Conservation (phyloP, 2,329 filamentous ascomycete species). For the Basipetospora chlamydospora region DNA sequence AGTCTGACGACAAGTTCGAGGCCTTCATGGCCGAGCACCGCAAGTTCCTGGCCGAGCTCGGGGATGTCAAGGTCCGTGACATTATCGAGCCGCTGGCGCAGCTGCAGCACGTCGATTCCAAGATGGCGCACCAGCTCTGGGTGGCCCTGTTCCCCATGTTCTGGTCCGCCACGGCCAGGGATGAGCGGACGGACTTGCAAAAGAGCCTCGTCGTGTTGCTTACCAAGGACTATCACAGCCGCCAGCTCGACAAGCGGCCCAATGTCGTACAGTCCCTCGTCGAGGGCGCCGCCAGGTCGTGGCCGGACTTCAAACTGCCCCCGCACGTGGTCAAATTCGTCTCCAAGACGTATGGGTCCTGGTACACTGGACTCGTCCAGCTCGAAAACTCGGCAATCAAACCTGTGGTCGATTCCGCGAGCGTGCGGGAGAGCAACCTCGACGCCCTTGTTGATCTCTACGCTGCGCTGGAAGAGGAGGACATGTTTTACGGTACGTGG, state of each 20-base stretch:
- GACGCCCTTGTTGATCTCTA: conserved; percentile 95
- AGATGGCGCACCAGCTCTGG: conserved; percentile 82
- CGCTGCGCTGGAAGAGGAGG: conserved; percentile 78
- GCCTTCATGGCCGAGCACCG: conserved; percentile 62
- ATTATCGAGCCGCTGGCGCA: conserved; percentile 81
- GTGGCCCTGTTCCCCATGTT: conserved; percentile 80
- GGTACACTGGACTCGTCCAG: conserved; percentile 88
- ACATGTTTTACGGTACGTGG: conserved; percentile 97
- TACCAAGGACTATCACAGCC: conserved; percentile 88
- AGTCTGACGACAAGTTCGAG: conserved; percentile 74
- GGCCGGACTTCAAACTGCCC: conserved; percentile 80
- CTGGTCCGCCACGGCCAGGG: conserved; percentile 76
- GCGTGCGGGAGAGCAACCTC: conserved; percentile 82
- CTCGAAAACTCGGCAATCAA: conserved; percentile 80
- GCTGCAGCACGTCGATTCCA: conserved; percentile 76
- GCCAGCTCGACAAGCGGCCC: conserved; percentile 86
- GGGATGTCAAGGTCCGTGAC: conserved; percentile 77
- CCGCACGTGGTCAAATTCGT: conserved; percentile 94
- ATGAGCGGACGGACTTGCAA: conserved; percentile 82
- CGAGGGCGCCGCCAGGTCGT: conserved; percentile 71
- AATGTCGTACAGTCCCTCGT: conserved; percentile 91
- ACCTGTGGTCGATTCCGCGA: conserved; percentile 69
- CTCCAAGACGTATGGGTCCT: conserved; percentile 85
- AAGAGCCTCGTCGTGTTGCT: conserved; percentile 80
- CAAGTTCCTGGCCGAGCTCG: conserved; percentile 70